A percentile compares a stretch with the other conserved stretches of the same genome.
Conservation (phyloP, 2,329 filamentous ascomycete genomes). For the Immersiporthe knoxdaviesiana region DNA sequence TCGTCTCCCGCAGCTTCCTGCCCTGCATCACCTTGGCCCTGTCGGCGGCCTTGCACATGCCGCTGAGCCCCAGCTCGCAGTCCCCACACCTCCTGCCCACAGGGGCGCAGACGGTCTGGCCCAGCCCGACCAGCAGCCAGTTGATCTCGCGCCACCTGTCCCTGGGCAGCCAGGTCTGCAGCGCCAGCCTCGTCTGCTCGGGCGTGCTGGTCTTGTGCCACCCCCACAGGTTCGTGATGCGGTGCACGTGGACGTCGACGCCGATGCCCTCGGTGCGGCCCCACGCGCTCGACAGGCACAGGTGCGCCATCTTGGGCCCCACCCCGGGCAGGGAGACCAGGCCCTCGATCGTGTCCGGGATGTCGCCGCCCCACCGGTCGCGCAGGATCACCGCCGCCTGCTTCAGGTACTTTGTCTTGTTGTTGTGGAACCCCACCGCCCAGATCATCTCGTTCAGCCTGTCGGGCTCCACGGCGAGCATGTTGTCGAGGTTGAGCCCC, state of each 20-base stretch:
- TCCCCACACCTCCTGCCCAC: constrained; percentile 81
- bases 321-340: constrained; percentile 82
- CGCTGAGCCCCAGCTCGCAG: constrained; percentile 76
- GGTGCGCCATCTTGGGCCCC: constrained; percentile 92
- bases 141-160: constrained; percentile 95
- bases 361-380: constrained; percentile 73
- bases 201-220: constrained; percentile 84
- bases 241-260: constrained; percentile 93
- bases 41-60: constrained; percentile 76
- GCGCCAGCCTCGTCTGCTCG: constrained; percentile 75
- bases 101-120: constrained; percentile 83
- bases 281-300: constrained; percentile 78
- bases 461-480: constrained; percentile 71
- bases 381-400: constrained; percentile 72
- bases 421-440: constrained; percentile 91
- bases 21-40: constrained; percentile 63
- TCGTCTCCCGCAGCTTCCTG: constrained; percentile 52
- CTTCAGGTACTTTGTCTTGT: constrained; percentile 85
- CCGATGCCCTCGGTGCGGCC: constrained; percentile 74
- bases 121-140: constrained; percentile 82
- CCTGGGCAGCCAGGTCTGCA: constrained; percentile 81
- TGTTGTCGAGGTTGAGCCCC: constrained; percentile 74
- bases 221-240: constrained; percentile 92
- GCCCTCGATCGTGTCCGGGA: constrained; percentile 76
- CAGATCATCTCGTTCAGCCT: constrained; percentile 74